Percentiles rank a stretch among this genome's conserved stretches.
These are phyloP conservation scores for Carex myosuroides DNA, from an alignment of 176 grass and related monocot genomes.

Conservation along the genomic window DNA sequence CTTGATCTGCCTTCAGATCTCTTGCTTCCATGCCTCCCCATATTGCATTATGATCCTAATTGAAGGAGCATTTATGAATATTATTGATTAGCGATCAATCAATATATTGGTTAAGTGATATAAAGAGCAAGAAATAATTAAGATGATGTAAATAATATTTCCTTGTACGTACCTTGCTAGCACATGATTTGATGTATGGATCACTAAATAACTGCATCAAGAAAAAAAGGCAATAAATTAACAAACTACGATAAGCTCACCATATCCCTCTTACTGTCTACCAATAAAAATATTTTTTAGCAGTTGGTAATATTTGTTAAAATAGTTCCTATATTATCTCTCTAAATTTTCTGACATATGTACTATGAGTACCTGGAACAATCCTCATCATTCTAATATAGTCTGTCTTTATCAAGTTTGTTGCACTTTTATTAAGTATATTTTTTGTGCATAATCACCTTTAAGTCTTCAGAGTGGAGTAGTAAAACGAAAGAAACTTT, in stretches of 20 bases:
- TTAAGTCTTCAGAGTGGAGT: neutral
- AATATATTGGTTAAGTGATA: neutral
- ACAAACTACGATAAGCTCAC: neutral
- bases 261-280: constrained; percentile 40
- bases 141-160: neutral
- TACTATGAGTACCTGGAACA: neutral
- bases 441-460: neutral
- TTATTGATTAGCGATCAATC: neutral
- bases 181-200: constrained; percentile 63
- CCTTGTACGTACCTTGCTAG: constrained; percentile 50
- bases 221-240: constrained; percentile 19
- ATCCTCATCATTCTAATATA: neutral
- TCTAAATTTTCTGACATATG: constrained; percentile 20
- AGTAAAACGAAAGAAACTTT: constrained; percentile 21
- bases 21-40: constrained; percentile 45
- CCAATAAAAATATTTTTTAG: constrained; percentile 5
- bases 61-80: neutral
- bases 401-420: neutral
- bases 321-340: neutral
- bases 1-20: constrained; percentile 33
- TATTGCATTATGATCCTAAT: constrained; percentile 38
- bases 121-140: neutral
- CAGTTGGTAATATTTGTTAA: constrained; percentile 25
- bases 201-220: constrained; percentile 81
- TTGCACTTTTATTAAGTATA: neutral